A percentile compares a stretch with the other conserved stretches of the same genome.
These are phyloP conservation scores for Verticillium dahliae DNA, from an alignment of 2,329 filamentous ascomycete species.

Conservation along the genomic window DNA sequence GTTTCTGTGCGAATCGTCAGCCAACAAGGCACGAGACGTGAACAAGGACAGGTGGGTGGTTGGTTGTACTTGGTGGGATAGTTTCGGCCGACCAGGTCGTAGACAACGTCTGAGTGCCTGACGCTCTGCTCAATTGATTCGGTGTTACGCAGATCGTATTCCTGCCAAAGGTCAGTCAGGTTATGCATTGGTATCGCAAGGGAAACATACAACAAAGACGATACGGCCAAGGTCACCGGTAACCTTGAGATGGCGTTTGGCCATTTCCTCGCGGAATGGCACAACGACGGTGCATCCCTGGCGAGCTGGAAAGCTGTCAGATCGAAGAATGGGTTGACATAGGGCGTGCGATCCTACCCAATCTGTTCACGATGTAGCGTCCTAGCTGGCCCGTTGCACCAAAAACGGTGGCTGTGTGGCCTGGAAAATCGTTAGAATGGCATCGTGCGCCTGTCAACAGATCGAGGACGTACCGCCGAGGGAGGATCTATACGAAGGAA, in stretches of 20 bases:
- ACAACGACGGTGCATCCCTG: constrained; percentile 92
- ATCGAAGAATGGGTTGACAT: neutral
- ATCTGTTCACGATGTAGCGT: constrained; percentile 93
- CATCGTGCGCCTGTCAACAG: neutral
- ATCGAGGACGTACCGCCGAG: constrained; percentile 63
- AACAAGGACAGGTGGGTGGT: neutral
- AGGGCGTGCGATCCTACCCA: constrained; percentile 48
- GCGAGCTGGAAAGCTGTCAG: constrained; percentile 52
- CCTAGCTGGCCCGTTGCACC: constrained; percentile 94
- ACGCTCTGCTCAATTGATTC: constrained; percentile 94
- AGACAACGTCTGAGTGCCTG: constrained; percentile 93
- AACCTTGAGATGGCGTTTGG: constrained; percentile 93
- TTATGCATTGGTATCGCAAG: neutral
- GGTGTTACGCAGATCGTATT: constrained; percentile 93
- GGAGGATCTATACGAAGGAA: constrained; percentile 54
- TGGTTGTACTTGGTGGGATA: constrained; percentile 82
- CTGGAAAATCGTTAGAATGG: constrained; percentile 37
- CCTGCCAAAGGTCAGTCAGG: constrained; percentile 39
- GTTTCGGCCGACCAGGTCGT: constrained; percentile 89
- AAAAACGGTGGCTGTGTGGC: constrained; percentile 95
- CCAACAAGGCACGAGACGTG: constrained; percentile 8
- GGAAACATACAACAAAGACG: constrained; percentile 64
- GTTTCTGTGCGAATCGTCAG: constrained; percentile 59
- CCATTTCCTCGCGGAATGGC: constrained; percentile 95
- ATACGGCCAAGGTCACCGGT: constrained; percentile 90